Base-by-base conservation (phyloP, 306 rosid species). In the Hippophae rhamnoides region DNA sequence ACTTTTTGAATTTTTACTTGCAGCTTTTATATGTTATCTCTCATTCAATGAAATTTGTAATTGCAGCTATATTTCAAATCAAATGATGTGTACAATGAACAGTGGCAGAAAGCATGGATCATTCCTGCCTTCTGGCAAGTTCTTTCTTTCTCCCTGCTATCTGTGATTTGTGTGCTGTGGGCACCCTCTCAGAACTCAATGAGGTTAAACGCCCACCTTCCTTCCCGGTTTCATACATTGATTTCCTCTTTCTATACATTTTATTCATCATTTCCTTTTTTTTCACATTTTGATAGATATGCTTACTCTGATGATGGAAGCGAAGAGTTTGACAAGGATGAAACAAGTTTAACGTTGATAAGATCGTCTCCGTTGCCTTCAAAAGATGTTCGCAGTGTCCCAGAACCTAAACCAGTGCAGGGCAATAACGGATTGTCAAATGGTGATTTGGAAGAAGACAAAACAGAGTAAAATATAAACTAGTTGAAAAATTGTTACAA, bases 101-200 rank as follows among this genome's bases (percentile, higher is more conserved):
- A 73, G 65, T 89, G 97, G 97, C 93, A 78, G 66, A 82, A 84
- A 64, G 97, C 97, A 5, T 89, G 95, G 97, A 80, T 89, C 76
- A 73, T 89, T 78, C 95, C 97, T 46, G 97, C 95, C 72, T 86
- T 89, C 62, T 89, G 97, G 97, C 97, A 89, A 80, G 82, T 89
- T 76, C 71, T 89, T 44, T 86, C 95, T 9, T 86, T 82, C 77
- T 84, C 97, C 52, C 95, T 89, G 26, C 69, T 89, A 10, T 78
- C 78, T 66, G 86, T 89, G 65, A 82, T 89, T 41, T 86, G 97
- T 58, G 83, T 68, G 69, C 93, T 89, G 40, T 89, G 95, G 97
- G 95, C 97, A 54, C 97, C 97, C 61, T 89, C 97, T 44, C 95
- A 86, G 82, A 88, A 68, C 70, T 89, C 99, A 66, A 82, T 80